Base-by-base conservation (phyloP, 2,329 filamentous ascomycete species). In the Stagonosporopsis vannaccii region DNA sequence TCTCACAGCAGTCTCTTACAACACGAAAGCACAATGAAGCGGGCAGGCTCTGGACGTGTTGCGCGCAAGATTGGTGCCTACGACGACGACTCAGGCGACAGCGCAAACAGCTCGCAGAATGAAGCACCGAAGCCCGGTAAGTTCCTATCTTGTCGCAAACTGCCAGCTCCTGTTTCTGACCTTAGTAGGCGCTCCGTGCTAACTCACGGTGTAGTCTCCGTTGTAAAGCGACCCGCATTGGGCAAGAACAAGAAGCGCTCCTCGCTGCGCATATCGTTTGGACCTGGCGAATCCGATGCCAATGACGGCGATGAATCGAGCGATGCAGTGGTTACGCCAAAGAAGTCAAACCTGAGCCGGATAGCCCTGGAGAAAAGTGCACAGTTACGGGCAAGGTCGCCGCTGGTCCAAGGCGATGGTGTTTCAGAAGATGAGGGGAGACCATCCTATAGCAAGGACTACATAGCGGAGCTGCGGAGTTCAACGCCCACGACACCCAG, bases 401-500 rank as follows among this genome's bases (percentile, higher is more conserved):
- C 79, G 0, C 69, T 77, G 68, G 76, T 80, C 46, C 67, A 81
- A 59, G 75, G 81, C n/a, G 78, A 81, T 2, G 75, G 91, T 0
- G 86, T 75, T 9, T 65, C 70, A 0, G 48, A 61, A 13, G 87
- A 90, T 13, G 86, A 89, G 15, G 88, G 88, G 47, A 82, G 89
- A 33, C 92, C 92, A 0, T 89, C 80, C 56, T 98, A 99, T 74
- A 96, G 85, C 79, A 90, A 90, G 69, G 91, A 96, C 66, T 91
- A 94, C 63, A 82, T 99, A 19, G 87, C 90, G 30, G 91, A 97
- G 73, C 82, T 99, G 13, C 91, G 92, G 60, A 90, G 87, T 56
- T 92, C 91, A 12, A 97, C 93, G 0, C 92, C 92, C 0, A 91
- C 88, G 22, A 93, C 90, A 0, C 93, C 92, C 0, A 88, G 86